Conservation (phyloP, 2,329 filamentous ascomycete species). For the Metarhizium humberi region DNA sequence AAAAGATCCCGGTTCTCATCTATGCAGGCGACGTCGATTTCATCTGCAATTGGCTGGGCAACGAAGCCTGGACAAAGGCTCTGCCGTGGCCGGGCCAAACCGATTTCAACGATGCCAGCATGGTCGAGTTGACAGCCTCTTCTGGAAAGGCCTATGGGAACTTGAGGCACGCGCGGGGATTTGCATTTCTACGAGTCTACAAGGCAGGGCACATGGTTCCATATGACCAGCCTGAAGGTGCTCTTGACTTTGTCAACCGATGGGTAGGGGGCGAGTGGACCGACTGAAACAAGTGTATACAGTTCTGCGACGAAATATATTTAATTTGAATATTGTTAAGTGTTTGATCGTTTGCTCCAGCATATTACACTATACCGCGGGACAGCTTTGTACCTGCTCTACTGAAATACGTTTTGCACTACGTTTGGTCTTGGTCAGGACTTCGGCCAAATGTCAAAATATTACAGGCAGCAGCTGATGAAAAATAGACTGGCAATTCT, state of each 20-base stretch:
- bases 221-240: slow-evolving; percentile 82
- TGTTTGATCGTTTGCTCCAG: too few relatives aligned
- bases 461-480: too few relatives aligned
- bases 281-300: not conserved
- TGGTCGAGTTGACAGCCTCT: slow-evolving; percentile 58
- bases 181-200: slow-evolving; percentile 84
- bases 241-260: slow-evolving; percentile 86
- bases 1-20: slow-evolving; percentile 87
- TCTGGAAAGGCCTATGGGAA: slow-evolving; percentile 49
- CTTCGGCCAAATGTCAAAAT: too few relatives aligned
- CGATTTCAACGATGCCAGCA: slow-evolving; percentile 61
- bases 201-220: slow-evolving; percentile 94
- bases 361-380: too few relatives aligned
- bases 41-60: slow-evolving; percentile 97
- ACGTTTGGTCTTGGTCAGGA: too few relatives aligned
- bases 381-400: too few relatives aligned
- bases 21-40: slow-evolving; percentile 85
- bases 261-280: slow-evolving; percentile 83
- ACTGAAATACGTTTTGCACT: too few relatives aligned
- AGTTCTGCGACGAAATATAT: too few relatives aligned
- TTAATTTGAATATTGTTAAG: too few relatives aligned
- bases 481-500: too few relatives aligned
- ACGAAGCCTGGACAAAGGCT: slow-evolving; percentile 86
- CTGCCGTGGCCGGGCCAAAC: slow-evolving; percentile 88
- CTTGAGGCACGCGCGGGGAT: slow-evolving; percentile 83